Evolutionary conservation across 805 yeast species (phyloP).

Genomic region (Maudiozyma pseudohumilis): DNA sequence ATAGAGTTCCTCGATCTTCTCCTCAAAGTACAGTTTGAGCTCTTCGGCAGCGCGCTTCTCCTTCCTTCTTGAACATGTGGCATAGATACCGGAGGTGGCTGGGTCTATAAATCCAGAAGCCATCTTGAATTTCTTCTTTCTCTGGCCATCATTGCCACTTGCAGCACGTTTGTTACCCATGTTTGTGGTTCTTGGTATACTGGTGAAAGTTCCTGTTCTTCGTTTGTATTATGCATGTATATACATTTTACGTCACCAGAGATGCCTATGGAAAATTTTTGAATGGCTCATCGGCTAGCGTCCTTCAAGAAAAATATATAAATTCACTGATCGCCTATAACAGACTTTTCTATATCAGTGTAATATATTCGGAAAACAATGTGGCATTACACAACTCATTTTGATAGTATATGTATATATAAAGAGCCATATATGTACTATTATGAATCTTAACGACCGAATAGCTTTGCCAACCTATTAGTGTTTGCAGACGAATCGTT

Average conservation of each 20-base stretch:
- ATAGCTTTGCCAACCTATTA: conserved; percentile 18
- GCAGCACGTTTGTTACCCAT: conserved; percentile 1
- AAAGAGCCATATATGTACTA: no score
- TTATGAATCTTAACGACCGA: conserved; percentile 11
- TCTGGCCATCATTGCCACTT: conserved; percentile 3
- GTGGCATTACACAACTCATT: no score
- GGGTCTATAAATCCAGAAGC: conserved; percentile 50
- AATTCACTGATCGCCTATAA: no score
- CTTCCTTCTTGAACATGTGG: conserved; percentile 74
- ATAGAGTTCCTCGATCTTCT: conserved; percentile 39
- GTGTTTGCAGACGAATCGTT: conserved; percentile 9
- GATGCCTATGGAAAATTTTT: no score
- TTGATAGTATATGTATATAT: no score
- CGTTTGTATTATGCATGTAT: no score
- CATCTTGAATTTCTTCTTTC: conserved; percentile 23
- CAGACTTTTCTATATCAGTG: no score
- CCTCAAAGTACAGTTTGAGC: conserved; percentile 47
- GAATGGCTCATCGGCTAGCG: no score
- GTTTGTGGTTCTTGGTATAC: no score
- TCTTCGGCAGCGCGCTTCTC: conserved; percentile 76
- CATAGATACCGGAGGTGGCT: conserved; percentile 77
- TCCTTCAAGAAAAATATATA: not conserved
- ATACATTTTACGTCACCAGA: no score
- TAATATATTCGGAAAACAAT: no score
- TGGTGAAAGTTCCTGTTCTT: no score